Base-by-base conservation (phyloP, 495 filamentous ascomycete genomes). In the Penicillium lividum region DNA sequence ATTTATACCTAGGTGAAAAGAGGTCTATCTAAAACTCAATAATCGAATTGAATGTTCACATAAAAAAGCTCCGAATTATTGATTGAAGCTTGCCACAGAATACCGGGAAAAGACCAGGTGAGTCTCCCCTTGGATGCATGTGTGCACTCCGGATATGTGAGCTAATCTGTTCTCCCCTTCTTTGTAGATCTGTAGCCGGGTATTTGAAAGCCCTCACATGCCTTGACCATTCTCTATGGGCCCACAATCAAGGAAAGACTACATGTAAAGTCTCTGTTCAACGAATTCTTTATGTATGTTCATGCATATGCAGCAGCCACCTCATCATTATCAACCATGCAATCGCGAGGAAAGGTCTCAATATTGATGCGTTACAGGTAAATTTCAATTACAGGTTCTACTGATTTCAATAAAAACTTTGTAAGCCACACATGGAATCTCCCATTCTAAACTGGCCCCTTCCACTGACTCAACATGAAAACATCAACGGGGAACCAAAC, bases 171-270 rank as follows among this genome's bases (percentile, higher is more conserved):
- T 27, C 46, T 46, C 42, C 42, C 56, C 54, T 43, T 44, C 36
- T 56, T 38, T 65, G 67, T 51, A 58, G 64, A 64, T 61, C 59
- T 49, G 33, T 61, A 57, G 22, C 59, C 67, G 34, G 61, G 51
- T 64, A 58, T 58, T 65, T 61, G 67, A 61, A 57, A 65, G 44
- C 59, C 58, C 61, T 64, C 52, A 61, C 61, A 69, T 69, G 54
- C 53, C 59, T 58, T 34, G 38, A 38, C 28, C 67, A 67, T 69
- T 62, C 60, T 59, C 34, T 50, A 30, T 45, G 51, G 57, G 52
- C 56, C 60, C 58, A 56, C 60, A n/a, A 47, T 53, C 28, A 40
- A 16, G 50, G 51, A 54, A 54, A 54, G 51, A 54, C 29, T 13
- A 36, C 22, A 22, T n/a, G 22, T 3, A 16, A 51, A 31, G 56